These are phyloP conservation scores for Esteya vermicola DNA, from an alignment of 2,329 filamentous ascomycete species.

Conservation along the genomic window DNA sequence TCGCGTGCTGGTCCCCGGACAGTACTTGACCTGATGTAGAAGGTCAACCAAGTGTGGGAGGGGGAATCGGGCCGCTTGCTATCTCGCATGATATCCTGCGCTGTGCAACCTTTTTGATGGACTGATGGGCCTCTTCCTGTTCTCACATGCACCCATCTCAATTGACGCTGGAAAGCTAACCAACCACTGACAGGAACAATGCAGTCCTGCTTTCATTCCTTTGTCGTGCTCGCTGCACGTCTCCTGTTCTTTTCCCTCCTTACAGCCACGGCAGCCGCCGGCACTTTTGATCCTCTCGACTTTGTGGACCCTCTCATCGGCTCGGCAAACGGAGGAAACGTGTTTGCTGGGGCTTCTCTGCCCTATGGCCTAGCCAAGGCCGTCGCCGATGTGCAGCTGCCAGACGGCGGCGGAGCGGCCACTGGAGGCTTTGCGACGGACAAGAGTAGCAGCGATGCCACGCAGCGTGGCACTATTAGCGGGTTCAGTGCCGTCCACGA, in stretches of 20 bases:
- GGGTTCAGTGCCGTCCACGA: slow-evolving; percentile 34
- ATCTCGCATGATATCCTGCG: too few relatives aligned
- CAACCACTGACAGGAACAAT: too few relatives aligned
- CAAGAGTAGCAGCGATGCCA: slow-evolving; percentile 17
- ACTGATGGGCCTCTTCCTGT: too few relatives aligned
- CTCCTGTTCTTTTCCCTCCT: too few relatives aligned
- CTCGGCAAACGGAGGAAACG: slow-evolving; percentile 40
- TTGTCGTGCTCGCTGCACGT: not conserved
- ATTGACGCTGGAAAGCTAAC: too few relatives aligned
- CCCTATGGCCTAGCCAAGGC: slow-evolving; percentile 43
- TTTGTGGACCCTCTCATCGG: slow-evolving; percentile 36
- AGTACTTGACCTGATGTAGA: too few relatives aligned
- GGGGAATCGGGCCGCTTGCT: too few relatives aligned
- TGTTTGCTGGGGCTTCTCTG: slow-evolving; percentile 39
- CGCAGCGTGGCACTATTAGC: slow-evolving; percentile 21
- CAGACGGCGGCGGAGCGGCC: slow-evolving; percentile 20
- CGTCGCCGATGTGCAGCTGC: slow-evolving; percentile 32
- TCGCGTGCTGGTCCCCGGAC: too few relatives aligned
- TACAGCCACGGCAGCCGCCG: not conserved
- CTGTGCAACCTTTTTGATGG: too few relatives aligned
- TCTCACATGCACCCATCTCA: too few relatives aligned
- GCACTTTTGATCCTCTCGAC: slow-evolving; percentile 10
- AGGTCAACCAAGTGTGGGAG: too few relatives aligned
- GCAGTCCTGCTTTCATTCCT: too few relatives aligned
- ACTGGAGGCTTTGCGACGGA: slow-evolving; percentile 32